phyloP scores from a whole-genome alignment of 2,329 filamentous ascomycete genomes.

The Orbilia brochopaga region DNA sequence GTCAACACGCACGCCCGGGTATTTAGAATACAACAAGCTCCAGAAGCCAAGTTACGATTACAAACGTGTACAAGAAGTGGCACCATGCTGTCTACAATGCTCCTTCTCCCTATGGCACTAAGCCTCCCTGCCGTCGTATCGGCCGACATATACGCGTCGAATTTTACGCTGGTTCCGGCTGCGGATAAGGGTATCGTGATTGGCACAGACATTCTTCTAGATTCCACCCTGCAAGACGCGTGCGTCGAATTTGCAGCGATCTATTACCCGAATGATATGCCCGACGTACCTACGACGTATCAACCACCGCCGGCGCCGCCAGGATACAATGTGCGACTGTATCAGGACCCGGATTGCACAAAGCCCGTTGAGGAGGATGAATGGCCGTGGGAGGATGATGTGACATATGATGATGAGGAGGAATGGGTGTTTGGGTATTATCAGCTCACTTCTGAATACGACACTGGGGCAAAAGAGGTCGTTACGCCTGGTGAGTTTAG shows the following conservation, averaged over 20 bases:
- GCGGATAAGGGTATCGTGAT: constrained; percentile 9
- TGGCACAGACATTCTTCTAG: constrained; percentile 2
- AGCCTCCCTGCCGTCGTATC: background rate
- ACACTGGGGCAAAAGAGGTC: background rate
- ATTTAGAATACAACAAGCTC: too few relatives aligned
- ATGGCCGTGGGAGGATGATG: constrained; percentile 23
- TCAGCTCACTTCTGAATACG: constrained; percentile 6
- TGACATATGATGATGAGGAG: background rate
- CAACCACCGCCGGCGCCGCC: background rate
- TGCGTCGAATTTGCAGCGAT: constrained; percentile 13
- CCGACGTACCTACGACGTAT: background rate
- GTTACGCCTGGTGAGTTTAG: too few relatives aligned
- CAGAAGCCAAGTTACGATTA: too few relatives aligned
- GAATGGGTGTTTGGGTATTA: constrained; percentile 13
- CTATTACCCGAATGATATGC: constrained; percentile 3
- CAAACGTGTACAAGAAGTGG: too few relatives aligned
- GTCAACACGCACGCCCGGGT: too few relatives aligned
- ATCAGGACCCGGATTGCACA: constrained; percentile 16
- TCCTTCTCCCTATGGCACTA: background rate
- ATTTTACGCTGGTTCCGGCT: constrained; percentile 21
- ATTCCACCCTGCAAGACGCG: background rate
- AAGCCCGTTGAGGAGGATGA: constrained; percentile 22
- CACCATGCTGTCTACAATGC: background rate
- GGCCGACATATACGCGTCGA: background rate
- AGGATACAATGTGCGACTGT: constrained; percentile 18